Evolutionary conservation across 2,329 filamentous ascomycete species (phyloP).

Genomic region (Ceratocystis harringtonii): DNA sequence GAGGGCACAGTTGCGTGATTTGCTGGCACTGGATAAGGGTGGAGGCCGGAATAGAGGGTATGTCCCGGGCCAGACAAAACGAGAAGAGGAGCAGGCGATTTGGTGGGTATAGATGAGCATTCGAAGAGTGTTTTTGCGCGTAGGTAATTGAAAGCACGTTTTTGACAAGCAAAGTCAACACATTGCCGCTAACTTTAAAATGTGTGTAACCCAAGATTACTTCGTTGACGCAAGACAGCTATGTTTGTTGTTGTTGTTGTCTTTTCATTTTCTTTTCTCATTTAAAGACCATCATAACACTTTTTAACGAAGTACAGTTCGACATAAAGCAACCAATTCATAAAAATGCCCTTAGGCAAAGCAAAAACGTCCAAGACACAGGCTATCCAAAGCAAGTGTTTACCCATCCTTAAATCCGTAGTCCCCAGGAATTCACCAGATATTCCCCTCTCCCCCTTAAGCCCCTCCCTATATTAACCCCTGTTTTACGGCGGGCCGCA

Average conservation of each 20-base stretch:
- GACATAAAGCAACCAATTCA: background rate
- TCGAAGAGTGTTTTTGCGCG: no score
- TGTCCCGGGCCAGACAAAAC: constrained; percentile 40
- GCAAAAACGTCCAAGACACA: background rate
- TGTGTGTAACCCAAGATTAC: background rate
- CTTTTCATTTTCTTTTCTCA: background rate
- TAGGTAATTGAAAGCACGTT: background rate
- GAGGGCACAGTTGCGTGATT: constrained; percentile 53
- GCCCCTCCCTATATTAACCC: background rate
- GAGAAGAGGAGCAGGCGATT: constrained; percentile 7
- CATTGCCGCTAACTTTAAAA: background rate
- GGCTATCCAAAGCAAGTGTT: constrained; percentile 8
- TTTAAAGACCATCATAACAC: background rate
- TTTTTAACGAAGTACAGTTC: background rate
- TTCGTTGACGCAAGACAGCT: no score
- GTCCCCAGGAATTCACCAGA: background rate
- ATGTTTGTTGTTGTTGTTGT: no score
- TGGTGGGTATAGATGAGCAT: constrained; percentile 7
- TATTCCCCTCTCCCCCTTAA: background rate
- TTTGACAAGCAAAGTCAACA: background rate
- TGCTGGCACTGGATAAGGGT: constrained; percentile 64
- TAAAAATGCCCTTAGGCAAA: background rate
- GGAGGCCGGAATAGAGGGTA: constrained; percentile 79
- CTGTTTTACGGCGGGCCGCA: background rate
- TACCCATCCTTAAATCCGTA: background rate